Conservation (phyloP, 495 filamentous ascomycete genomes). For the Podospora anserina region DNA sequence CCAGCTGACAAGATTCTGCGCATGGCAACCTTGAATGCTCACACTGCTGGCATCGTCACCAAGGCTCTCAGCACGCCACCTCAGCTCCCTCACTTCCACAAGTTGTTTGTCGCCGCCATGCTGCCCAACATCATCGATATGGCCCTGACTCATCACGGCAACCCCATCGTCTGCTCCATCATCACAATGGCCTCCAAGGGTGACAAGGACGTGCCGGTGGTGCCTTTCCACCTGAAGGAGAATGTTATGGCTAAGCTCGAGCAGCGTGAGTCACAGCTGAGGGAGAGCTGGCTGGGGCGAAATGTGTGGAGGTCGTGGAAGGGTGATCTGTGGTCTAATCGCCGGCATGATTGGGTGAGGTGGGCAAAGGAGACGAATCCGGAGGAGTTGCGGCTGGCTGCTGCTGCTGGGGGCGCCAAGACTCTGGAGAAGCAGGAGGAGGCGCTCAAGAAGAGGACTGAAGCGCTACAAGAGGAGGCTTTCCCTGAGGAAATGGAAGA, state of each 20-base stretch:
- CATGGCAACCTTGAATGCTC: conserved; percentile 38
- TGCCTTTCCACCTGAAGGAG: conserved; percentile 55
- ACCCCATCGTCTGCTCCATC: conserved; percentile 74
- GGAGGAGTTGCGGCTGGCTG: conserved; percentile 29
- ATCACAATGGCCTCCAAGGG: conserved; percentile 59
- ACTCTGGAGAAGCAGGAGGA: neutral
- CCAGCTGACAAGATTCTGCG: conserved; percentile 35
- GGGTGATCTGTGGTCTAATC: conserved; percentile 71
- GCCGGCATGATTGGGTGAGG: conserved; percentile 65
- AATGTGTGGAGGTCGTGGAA: conserved; percentile 90
- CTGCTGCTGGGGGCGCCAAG: conserved; percentile 15
- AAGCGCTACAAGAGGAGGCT: conserved; percentile 26
- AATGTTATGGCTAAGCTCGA: conserved; percentile 45
- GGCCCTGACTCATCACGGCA: conserved; percentile 66
- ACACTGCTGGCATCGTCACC: conserved; percentile 61
- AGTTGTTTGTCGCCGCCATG: conserved; percentile 43
- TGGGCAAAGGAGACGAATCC: conserved; percentile 58
- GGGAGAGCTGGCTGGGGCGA: conserved; percentile 71
- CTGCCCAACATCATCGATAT: conserved; percentile 59
- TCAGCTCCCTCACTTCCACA: conserved; percentile 54
- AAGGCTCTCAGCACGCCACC: conserved; percentile 63
- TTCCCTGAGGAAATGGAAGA: conserved; percentile 7
- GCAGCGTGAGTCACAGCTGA: conserved; percentile 58
- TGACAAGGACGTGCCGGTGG: conserved; percentile 31
- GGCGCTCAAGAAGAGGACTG: conserved; percentile 1